Evolutionary conservation across 2,329 filamentous ascomycete genomes (phyloP).

Genomic region (Chaetomium strumarium): DNA sequence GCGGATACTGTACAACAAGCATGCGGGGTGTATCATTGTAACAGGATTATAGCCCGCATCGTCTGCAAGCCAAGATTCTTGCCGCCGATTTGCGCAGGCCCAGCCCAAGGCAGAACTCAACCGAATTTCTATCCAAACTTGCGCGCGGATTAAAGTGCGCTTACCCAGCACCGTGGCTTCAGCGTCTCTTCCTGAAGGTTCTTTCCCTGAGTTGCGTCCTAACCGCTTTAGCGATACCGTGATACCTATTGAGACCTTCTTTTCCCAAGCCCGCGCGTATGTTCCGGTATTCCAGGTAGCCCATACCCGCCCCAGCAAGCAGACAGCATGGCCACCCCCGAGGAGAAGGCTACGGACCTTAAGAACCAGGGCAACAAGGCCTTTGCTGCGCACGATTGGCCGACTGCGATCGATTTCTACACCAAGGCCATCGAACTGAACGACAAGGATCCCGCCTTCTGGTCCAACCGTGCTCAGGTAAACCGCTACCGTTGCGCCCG

Average conservation of each 20-base stretch:
- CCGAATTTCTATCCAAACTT: slow-evolving; percentile 2
- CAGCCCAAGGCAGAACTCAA: slow-evolving; percentile 18
- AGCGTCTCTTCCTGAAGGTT: background rate
- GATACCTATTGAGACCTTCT: background rate
- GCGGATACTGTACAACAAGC: slow-evolving; percentile 18
- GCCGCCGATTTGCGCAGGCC: slow-evolving; percentile 16
- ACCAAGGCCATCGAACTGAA: slow-evolving; percentile 80
- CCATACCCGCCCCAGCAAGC: background rate
- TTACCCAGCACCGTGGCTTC: slow-evolving; percentile 3
- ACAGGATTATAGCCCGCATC: slow-evolving; percentile 3
- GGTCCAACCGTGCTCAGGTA: slow-evolving; percentile 91
- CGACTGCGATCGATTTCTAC: slow-evolving; percentile 74
- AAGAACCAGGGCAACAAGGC: slow-evolving; percentile 95
- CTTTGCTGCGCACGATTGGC: slow-evolving; percentile 84
- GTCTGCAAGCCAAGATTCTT: slow-evolving; percentile 8
- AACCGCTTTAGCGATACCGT: background rate
- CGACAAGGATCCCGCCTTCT: slow-evolving; percentile 81
- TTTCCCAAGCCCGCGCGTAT: slow-evolving; percentile 4
- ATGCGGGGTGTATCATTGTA: slow-evolving; percentile 16
- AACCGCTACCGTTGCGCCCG: slow-evolving; percentile 27
- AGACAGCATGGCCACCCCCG: slow-evolving; percentile 27
- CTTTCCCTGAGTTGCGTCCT: background rate
- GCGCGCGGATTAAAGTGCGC: slow-evolving; percentile 6
- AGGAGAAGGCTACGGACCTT: slow-evolving; percentile 69
- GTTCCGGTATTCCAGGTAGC: slow-evolving; percentile 13